These are phyloP conservation scores for Dimargaris xerosporica DNA, from an alignment of 192 early-diverging fungal species.

Conservation along the genomic window DNA sequence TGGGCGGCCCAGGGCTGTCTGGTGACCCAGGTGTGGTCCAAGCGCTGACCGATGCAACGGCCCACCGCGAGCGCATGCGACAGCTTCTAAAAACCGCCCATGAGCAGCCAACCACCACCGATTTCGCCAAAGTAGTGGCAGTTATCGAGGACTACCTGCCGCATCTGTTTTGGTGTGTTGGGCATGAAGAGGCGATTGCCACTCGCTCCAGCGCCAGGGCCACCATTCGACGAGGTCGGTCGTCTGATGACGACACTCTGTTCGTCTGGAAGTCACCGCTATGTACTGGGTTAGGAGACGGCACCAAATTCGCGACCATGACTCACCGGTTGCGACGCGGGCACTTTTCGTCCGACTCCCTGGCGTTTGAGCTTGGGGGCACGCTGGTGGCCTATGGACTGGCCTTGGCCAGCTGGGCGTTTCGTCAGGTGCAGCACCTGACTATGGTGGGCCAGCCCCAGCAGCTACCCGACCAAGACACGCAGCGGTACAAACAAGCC, in stretches of 20 bases:
- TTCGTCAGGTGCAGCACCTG: background rate
- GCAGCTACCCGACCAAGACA: background rate
- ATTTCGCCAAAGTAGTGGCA: background rate
- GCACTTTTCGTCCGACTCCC: conserved; percentile 1
- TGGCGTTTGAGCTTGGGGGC: background rate
- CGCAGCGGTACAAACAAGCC: background rate
- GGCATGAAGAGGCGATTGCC: background rate
- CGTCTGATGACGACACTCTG: background rate
- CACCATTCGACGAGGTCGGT: background rate
- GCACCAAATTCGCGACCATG: background rate
- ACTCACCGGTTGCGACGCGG: background rate
- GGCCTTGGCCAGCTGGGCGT: background rate
- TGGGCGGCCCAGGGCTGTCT: background rate
- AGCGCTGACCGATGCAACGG: background rate
- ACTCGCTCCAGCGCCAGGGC: background rate
- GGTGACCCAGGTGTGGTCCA: background rate
- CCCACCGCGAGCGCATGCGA: background rate
- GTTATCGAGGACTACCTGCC: conserved; percentile 1
- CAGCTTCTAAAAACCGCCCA: background rate
- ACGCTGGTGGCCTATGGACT: conserved; percentile 2
- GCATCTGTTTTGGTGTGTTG: conserved; percentile 1
- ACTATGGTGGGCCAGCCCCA: background rate
- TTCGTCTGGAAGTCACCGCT: conserved; percentile 1
- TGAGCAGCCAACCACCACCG: background rate
- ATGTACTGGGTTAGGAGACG: background rate